A percentile compares a stretch with the other conserved stretches of the same genome.
These are phyloP conservation scores for Trichophyton simii DNA, from an alignment of 2,329 filamentous ascomycete genomes.

Conservation along the genomic window DNA sequence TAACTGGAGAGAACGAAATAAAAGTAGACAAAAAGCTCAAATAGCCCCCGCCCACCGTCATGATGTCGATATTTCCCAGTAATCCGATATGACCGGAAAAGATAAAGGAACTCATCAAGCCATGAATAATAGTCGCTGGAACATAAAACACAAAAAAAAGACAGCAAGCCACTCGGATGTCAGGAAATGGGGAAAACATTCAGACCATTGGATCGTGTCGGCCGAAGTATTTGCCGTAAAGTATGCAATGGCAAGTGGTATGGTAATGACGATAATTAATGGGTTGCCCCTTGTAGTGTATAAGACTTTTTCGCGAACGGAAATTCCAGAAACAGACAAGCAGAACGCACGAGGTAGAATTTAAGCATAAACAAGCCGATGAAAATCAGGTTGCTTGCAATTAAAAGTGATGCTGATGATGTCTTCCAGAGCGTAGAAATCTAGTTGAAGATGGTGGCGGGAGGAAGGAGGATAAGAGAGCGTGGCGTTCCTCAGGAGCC, in stretches of 20 bases:
- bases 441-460: not conserved
- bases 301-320: slow-evolving; percentile 5
- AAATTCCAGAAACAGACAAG: slow-evolving; percentile 3
- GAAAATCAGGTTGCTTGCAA: not conserved
- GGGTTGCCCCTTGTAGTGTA: slow-evolving; percentile 28
- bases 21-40: not conserved
- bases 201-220: not conserved
- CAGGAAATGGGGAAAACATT: slow-evolving; percentile 8
- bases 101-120: slow-evolving; percentile 4
- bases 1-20: not conserved
- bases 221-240: not conserved
- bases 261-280: slow-evolving; percentile 17
- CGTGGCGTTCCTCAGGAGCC: not conserved
- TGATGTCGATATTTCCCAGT: slow-evolving; percentile 2
- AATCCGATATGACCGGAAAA: not conserved
- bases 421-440: not conserved
- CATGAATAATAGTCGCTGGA: slow-evolving; percentile 2
- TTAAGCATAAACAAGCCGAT: not conserved
- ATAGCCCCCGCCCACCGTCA: slow-evolving; percentile 3
- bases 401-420: not conserved
- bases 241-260: slow-evolving; percentile 10
- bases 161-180: slow-evolving; percentile 10
- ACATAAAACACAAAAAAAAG: slow-evolving; percentile 5
- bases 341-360: not conserved
- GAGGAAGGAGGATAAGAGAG: not conserved